Evolutionary conservation across 345 rosid species (phyloP).

Genomic region (Eucalyptus regnans): DNA sequence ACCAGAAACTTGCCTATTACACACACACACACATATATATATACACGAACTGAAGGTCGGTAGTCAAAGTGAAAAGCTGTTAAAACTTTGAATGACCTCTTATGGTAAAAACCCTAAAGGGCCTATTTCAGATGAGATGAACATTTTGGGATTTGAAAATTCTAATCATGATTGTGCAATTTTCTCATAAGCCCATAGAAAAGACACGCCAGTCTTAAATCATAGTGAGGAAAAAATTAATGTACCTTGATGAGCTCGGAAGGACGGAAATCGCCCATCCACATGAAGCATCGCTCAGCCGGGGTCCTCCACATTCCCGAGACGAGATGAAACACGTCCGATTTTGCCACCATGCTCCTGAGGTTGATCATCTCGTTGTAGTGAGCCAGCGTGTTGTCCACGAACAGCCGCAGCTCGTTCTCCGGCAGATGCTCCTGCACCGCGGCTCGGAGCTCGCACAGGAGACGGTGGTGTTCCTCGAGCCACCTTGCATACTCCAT

Average conservation of each 20-base stretch:
- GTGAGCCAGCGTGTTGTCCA: constrained; percentile 73
- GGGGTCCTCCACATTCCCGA: constrained; percentile 99
- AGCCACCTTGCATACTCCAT: constrained; percentile 89
- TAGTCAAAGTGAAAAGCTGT: background rate
- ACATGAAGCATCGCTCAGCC: constrained; percentile 96
- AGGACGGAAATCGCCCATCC: constrained; percentile 97
- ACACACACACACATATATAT: background rate
- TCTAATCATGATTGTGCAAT: background rate
- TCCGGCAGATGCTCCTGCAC: constrained; percentile 80
- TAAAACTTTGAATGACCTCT: background rate
- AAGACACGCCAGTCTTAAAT: background rate
- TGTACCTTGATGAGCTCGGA: constrained; percentile 92
- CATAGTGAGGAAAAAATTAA: background rate
- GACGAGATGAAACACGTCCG: constrained; percentile 86
- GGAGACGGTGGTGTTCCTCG: constrained; percentile 76
- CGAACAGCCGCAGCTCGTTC: constrained; percentile 76
- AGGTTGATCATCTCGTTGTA: constrained; percentile 71
- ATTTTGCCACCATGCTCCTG: constrained; percentile 62
- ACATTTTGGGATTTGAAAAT: background rate
- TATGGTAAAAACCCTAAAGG: background rate
- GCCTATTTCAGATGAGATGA: background rate
- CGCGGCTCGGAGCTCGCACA: constrained; percentile 84
- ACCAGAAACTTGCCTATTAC: background rate
- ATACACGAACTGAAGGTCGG: background rate
- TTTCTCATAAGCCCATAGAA: background rate